Base-by-base conservation (phyloP, 1,139 yeast species). In the Yamadazyma triangularis region DNA sequence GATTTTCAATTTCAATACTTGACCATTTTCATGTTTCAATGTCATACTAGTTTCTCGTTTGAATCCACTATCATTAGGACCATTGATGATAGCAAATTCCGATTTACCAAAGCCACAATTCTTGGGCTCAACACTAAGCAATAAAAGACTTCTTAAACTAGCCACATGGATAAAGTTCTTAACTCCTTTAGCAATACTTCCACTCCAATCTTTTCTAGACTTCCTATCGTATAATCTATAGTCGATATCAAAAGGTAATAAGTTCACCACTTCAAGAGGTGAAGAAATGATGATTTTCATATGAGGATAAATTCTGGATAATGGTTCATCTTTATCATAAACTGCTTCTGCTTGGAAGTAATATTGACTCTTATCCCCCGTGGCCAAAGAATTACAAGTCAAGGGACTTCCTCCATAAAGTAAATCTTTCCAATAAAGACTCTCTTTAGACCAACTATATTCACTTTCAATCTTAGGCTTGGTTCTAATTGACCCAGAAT, bases 191-290 rank as follows among this genome's bases (percentile, higher is more conserved):
- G 64, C 58, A 27, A 91, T 60, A 10, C 56, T 50, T 14, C 81
- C 82, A 36, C 67, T 70, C 82, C 91, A 81, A 38, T 81, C 93
- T 39, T 72, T 71, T 35, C 73, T 75, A n/a, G 79, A 65, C 14
- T 76, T 77, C 48, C 86, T 85, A 50, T 87, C 94, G 51, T 83
- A 86, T 13, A 93, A 66, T 34, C 86, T 65, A 55, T 83, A 88
- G 14, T 74, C 67, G 31, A 89, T 60, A 44, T 87, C 95, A 50
- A 73, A 85, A 0, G 99, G 98, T 30, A 93, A 57, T 35, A 87
- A 61, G 45, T 93, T 93, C 45, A 84, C 89, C 39, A 93, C 69
- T 44, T 85, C 87, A 24, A 93, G 60, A 0, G 98, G 97, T 1
- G 98, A 89, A 0, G 94, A 79, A 14, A 93, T 61, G 2, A 80